A percentile compares a stretch with the other conserved stretches of the same genome.
These are phyloP conservation scores for Blastocystis sp. DNA, from an alignment of 352 stramenopile genomes.

Conservation along the genomic window DNA sequence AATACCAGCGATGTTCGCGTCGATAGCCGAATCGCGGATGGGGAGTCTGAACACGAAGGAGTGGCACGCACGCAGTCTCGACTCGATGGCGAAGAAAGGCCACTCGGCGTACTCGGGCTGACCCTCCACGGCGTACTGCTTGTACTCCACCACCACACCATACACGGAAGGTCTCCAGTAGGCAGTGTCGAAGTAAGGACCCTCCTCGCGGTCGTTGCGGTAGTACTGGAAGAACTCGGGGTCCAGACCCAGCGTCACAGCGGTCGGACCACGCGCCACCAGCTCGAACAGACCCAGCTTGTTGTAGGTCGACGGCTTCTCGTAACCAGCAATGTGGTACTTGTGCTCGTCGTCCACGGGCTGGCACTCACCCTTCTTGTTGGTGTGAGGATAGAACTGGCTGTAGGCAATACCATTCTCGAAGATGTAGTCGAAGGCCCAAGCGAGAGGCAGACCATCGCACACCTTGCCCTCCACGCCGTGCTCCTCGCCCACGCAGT, in stretches of 20 bases:
- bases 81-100: constrained; percentile 35
- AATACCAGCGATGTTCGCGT: constrained; percentile 17
- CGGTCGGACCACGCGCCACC: not conserved
- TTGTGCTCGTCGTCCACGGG: not conserved
- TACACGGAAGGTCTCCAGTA: constrained; percentile 47
- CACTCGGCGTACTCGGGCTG: constrained; percentile 20
- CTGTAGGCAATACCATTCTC: constrained; percentile 13
- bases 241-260: constrained; percentile 40
- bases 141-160: constrained; percentile 39
- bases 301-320: constrained; percentile 18
- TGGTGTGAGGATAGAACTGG: constrained; percentile 21
- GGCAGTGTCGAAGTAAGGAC: constrained; percentile 29
- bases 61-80: constrained; percentile 17
- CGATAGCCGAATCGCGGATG: not conserved
- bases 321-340: constrained; percentile 44
- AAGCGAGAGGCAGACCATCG: constrained; percentile 19
- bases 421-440: constrained; percentile 3
- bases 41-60: constrained; percentile 29
- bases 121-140: constrained; percentile 29
- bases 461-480: constrained; percentile 9
- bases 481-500: constrained; percentile 20
- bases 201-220: constrained; percentile 22
- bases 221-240: constrained; percentile 35
- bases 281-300: constrained; percentile 16
- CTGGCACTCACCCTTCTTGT: constrained; percentile 22